These are phyloP conservation scores for Drechslerella coelobrocha DNA, from an alignment of 2,329 filamentous ascomycete species.

Conservation along the genomic window DNA sequence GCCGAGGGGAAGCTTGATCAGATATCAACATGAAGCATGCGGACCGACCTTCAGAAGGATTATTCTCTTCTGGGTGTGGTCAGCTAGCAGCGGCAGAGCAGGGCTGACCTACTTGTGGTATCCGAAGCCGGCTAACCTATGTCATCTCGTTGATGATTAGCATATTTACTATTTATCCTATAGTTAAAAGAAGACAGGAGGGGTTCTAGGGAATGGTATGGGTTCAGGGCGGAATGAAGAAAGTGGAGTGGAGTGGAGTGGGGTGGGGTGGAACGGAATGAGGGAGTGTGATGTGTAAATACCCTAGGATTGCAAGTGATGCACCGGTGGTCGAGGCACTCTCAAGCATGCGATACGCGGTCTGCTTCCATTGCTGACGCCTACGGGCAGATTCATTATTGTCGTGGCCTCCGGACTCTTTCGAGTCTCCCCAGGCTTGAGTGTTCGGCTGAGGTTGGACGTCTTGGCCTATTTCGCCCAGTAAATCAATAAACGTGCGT, in stretches of 20 bases:
- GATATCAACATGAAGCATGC: constrained; percentile 22
- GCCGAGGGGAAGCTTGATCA: constrained; percentile 54
- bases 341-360: constrained; percentile 71
- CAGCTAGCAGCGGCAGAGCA: background rate
- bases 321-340: constrained; percentile 77
- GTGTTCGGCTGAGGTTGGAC: constrained; percentile 53
- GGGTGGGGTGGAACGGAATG: constrained; percentile 25
- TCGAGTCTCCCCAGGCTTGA: constrained; percentile 49
- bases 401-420: too few species aligned
- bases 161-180: background rate
- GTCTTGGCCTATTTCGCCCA: constrained; percentile 41
- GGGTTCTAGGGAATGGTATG: background rate
- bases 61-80: background rate
- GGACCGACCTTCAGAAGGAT: background rate
- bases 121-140: constrained; percentile 69
- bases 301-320: constrained; percentile 74
- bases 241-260: background rate
- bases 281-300: constrained; percentile 57
- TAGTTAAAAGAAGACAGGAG: background rate
- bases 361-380: constrained; percentile 52
- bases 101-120: constrained; percentile 69
- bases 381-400: constrained; percentile 17
- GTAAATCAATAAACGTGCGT: constrained; percentile 10
- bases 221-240: background rate
- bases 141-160: constrained; percentile 5